Base-by-base conservation (phyloP, 176 grass and related monocot genomes). In the Juncus effusus region DNA sequence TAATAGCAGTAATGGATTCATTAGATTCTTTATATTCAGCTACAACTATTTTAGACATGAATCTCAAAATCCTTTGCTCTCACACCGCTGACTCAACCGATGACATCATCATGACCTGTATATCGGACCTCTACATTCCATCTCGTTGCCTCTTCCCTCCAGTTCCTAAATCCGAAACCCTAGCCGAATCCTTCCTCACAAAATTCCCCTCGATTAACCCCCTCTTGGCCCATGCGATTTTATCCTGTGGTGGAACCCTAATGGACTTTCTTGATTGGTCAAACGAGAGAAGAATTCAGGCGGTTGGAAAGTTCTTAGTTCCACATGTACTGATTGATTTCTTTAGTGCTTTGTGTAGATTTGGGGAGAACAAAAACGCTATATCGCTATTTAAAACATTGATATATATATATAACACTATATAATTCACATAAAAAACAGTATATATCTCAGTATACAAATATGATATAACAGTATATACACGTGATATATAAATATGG, bases 141-240 rank as follows among this genome's bases (percentile, higher is more conserved):
- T 65, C 74, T 67, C 70, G 51, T 62, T 79, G 59, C 68, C 80
- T 80, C 51, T 82, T 61, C 83, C 82, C 82, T 61, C 54, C 71
- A 40, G 75, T 93, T 79, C 67, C 83, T 53, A 88, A 97, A 82
- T 84, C 78, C 12, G 85, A 92, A 86, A 86, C 75, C 68, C 62
- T 93, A 56, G 80, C 70, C 57, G 88, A 97, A 84, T 86, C 88
- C 51, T 97, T 97, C 77, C 72, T 97, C 75, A 84, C 85, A 56
- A 84, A 79, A 78, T 93, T 97, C 60, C 94, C 88, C 74, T 97
- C 88, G 55, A 78, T 97, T 64, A 97, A 84, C 60, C 88, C 94
- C 12, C 38, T 89, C 56, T 97, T 85, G 71, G 94, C 94, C 64
- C 76, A 99, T 65, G 84, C 72, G 38, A 90, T 93, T 78, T 78